Percentiles rank a stretch among this genome's conserved stretches.
phyloP scores from a whole-genome alignment of 2,329 filamentous ascomycete genomes.

The Hymenoscyphus albidus region DNA sequence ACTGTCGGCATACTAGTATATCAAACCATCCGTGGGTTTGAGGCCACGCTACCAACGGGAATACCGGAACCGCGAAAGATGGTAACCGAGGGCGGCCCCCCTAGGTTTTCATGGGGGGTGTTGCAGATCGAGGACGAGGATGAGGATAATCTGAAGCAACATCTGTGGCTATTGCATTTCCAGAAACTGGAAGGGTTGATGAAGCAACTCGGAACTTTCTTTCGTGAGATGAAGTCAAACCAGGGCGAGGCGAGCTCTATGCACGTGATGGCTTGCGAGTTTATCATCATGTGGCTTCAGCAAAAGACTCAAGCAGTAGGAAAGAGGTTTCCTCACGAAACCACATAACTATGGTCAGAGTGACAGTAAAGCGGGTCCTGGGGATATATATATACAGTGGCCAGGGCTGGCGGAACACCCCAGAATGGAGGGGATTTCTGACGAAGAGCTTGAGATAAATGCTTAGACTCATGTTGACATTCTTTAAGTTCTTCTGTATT shows the following conservation, averaged over 20 bases:
- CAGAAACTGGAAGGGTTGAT: neutral
- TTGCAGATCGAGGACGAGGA: neutral
- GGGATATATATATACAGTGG: too few relatives aligned
- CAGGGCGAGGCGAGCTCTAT: neutral
- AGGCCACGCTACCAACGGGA: neutral
- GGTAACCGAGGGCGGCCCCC: neutral
- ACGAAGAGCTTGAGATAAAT: too few relatives aligned
- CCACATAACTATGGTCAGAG: neutral
- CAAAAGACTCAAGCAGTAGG: neutral
- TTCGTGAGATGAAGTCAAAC: neutral
- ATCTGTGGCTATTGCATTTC: neutral
- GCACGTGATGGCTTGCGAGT: neutral
- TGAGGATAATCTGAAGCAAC: neutral
- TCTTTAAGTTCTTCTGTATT: too few relatives aligned
- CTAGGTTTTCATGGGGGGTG: neutral
- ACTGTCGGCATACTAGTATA: neutral
- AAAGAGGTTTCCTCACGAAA: slow-evolving; percentile 2
- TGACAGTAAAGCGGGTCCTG: neutral
- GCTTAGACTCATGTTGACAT: too few relatives aligned
- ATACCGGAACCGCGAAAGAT: neutral
- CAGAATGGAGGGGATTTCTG: too few relatives aligned
- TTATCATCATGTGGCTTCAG: neutral
- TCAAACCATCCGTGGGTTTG: neutral
- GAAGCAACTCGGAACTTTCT: neutral
- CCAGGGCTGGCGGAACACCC: too few relatives aligned